phyloP scores from a whole-genome alignment of 306 rosid genomes.

The Rosa rugosa region DNA sequence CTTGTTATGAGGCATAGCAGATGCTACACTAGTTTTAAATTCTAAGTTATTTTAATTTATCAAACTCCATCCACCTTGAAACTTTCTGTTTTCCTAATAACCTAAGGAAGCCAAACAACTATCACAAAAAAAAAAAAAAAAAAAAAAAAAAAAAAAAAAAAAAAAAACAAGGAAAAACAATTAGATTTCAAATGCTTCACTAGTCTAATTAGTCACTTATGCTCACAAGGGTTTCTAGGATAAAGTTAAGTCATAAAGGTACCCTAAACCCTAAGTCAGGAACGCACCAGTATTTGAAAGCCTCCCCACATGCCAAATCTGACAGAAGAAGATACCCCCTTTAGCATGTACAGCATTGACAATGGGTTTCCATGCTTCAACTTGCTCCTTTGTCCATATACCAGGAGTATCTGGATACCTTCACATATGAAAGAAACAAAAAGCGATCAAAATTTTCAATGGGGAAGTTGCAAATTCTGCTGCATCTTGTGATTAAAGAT shows the following conservation, averaged over 20 bases:
- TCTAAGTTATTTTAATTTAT: background rate
- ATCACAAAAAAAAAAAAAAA: no score
- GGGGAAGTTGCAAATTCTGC: no score
- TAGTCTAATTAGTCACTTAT: background rate
- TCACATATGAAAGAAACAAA: background rate
- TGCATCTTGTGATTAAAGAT: no score
- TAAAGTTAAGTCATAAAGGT: background rate
- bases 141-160: no score
- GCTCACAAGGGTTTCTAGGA: background rate
- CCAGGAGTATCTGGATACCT: slow-evolving; percentile 42
- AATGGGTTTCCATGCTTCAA: slow-evolving; percentile 54
- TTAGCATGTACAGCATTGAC: slow-evolving; percentile 51
- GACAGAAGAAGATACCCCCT: slow-evolving; percentile 51
- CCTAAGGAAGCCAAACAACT: background rate
- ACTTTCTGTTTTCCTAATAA: background rate
- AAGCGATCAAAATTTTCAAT: background rate
- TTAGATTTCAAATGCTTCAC: background rate
- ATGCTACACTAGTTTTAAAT: no score
- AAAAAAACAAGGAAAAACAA: no score
- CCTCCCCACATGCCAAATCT: slow-evolving; percentile 49
- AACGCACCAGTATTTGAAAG: slow-evolving; percentile 34
- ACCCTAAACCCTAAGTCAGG: background rate
- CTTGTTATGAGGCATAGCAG: no score
- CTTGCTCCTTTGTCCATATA: slow-evolving; percentile 51
- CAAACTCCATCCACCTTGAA: background rate